Conservation (phyloP, 257 asterid genomes). For the Pogostemon cablin region DNA sequence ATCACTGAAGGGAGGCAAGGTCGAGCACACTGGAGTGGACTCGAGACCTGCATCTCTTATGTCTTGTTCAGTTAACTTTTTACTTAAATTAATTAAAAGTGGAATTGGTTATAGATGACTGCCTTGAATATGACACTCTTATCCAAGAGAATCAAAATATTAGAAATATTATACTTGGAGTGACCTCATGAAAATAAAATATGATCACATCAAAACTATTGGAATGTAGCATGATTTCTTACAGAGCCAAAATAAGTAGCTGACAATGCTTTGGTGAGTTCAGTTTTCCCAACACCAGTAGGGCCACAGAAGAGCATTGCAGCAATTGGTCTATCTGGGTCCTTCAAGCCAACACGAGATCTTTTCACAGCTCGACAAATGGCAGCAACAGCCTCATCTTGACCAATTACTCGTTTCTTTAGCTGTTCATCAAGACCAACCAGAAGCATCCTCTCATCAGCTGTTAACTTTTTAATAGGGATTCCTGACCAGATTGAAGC, state of each 20-base stretch:
- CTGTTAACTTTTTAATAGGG: constrained; percentile 83
- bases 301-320: constrained; percentile 99
- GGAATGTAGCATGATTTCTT: constrained; percentile 42
- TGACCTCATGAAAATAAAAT: constrained; percentile 28
- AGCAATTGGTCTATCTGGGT: constrained; percentile 95
- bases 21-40: constrained; percentile 8
- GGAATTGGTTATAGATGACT: constrained; percentile 21
- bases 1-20: constrained; percentile 10
- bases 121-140: constrained; percentile 19
- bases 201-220: constrained; percentile 22
- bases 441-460: constrained; percentile 80
- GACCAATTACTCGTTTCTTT: constrained; percentile 92
- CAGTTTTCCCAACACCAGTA: constrained; percentile 99
- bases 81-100: not conserved
- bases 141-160: constrained; percentile 17
- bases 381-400: constrained; percentile 94
- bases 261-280: constrained; percentile 92
- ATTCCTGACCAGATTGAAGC: constrained; percentile 94
- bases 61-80: not conserved
- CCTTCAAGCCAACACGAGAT: constrained; percentile 93
- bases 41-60: not conserved
- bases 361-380: constrained; percentile 94
- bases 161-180: constrained; percentile 8
- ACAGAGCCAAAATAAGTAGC: constrained; percentile 93
- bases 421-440: constrained; percentile 84